Evolutionary conservation across 805 yeast genomes (phyloP), one percentile per base, ranked within the genome.

Genomic region (Alloascoidea hylecoeti): DNA sequence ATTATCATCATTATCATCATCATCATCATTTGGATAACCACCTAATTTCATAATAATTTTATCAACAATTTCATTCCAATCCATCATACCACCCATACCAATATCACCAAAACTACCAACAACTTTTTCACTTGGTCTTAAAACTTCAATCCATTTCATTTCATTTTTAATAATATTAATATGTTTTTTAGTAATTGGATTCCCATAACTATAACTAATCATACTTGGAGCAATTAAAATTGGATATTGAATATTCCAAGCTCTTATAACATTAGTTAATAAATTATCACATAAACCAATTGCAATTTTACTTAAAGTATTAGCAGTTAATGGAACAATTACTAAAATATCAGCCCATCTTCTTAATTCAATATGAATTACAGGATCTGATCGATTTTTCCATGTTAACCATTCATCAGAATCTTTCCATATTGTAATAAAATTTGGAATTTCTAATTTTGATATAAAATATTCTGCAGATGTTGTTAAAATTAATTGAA

Each of bases 81-180:
- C 97, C 78, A 88, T 80, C 97, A 92, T 92, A 39, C 98, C 97
- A 36, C 98, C 97, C 85, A 92, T 81, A n/a, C 97, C 97, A 40
- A 92, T 86, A 49, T 89, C 97, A 43, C 98, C 97, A 61, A 88
- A 85, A 33, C 84, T 72, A 40, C 94, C 85, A 51, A 81, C 75
- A 4, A 89, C 95, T 57, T 89, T 89, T 56, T 89, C 98, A 16
- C 86, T 85, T 0, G 98, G 98, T 54, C 78, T 80, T 52, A 92
- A 67, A n/a, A 89, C 75, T 46, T 85, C 94, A 44, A 89, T 78
- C 89, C 94, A 89, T 27, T 89, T 84, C 92, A 92, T 88, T 46
- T 86, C 95, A 45, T 85, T 95, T 35, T 72, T 70, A 40, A 89
- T 72, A 27, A 79, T 63, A 42, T 73, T 67, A 43, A 89, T 62